phyloP scores from a whole-genome alignment of 1,284 basidiomycete species.

The Wolfiporia cocos region DNA sequence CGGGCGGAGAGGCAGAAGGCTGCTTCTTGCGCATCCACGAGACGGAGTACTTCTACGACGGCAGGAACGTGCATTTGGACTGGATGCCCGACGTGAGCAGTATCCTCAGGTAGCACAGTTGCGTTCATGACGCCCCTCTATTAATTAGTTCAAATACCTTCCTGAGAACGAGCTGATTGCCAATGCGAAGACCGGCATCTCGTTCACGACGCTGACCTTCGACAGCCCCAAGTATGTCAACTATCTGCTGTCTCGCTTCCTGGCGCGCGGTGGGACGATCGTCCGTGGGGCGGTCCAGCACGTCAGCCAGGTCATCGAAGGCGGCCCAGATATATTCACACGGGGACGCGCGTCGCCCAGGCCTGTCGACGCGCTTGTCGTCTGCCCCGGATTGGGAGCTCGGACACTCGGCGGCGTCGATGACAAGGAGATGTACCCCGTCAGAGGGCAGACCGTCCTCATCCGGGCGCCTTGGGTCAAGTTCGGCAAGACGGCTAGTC shows the following conservation, averaged over 20 bases:
- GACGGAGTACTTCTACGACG: slow-evolving; percentile 49
- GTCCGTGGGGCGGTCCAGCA: slow-evolving; percentile 56
- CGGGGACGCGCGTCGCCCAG: slow-evolving; percentile 15
- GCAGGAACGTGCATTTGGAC: slow-evolving; percentile 38
- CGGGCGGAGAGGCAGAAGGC: slow-evolving; percentile 43
- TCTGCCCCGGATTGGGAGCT: slow-evolving; percentile 58
- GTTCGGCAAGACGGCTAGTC: slow-evolving; percentile 54
- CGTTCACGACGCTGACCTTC: slow-evolving; percentile 64
- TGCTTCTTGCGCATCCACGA: slow-evolving; percentile 60
- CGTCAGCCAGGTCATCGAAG: slow-evolving; percentile 59
- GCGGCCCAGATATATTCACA: slow-evolving; percentile 39
- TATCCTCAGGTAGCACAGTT: background rate
- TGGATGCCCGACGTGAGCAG: slow-evolving; percentile 56
- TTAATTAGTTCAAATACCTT: slow-evolving; percentile 45
- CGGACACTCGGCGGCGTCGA: slow-evolving; percentile 39
- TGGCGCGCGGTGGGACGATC: slow-evolving; percentile 50
- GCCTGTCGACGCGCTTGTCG: slow-evolving; percentile 46
- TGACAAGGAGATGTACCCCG: slow-evolving; percentile 42
- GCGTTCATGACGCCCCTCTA: background rate
- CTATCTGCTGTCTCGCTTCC: slow-evolving; percentile 61
- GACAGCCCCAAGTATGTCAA: slow-evolving; percentile 63
- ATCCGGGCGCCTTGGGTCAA: slow-evolving; percentile 48
- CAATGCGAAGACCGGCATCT: slow-evolving; percentile 39
- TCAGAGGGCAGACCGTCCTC: slow-evolving; percentile 46
- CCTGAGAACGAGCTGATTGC: slow-evolving; percentile 35